Percentiles rank a stretch among this genome's conserved stretches.
Conservation (phyloP, 805 yeast species). For the Saccharomycopsis sp. region DNA sequence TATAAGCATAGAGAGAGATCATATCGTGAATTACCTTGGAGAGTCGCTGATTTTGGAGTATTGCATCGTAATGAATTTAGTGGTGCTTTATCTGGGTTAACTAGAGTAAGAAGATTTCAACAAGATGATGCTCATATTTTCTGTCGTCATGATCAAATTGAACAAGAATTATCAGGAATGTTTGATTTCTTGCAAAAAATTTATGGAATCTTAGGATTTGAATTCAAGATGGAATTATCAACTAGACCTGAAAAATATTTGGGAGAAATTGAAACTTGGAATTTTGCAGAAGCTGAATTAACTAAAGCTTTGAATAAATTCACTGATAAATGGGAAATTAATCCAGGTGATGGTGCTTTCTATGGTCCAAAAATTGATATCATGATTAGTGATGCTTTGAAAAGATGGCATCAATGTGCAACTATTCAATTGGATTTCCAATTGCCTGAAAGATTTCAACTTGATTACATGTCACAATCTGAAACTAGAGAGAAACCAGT, state of each 20-base stretch:
- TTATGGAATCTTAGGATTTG: conserved; percentile 90
- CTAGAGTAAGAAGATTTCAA: conserved; percentile 98
- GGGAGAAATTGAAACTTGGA: conserved; percentile 93
- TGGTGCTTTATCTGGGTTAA: conserved; percentile 90
- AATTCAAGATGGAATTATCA: conserved; percentile 93
- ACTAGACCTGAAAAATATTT: conserved; percentile 96
- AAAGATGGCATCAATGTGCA: conserved; percentile 98
- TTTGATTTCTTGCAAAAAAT: conserved; percentile 80
- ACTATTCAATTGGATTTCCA: conserved; percentile 99
- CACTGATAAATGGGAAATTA: conserved; percentile 90
- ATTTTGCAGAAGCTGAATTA: conserved; percentile 79
- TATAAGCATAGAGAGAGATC: conserved; percentile 91
- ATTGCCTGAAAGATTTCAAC: conserved; percentile 87
- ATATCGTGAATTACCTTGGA: conserved; percentile 95
- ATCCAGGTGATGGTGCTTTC: conserved; percentile 97
- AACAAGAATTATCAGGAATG: conserved; percentile 70
- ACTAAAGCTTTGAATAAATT: conserved; percentile 76
- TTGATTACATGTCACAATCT: conserved; percentile 74
- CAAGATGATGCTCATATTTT: conserved; percentile 99
- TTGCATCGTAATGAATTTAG: conserved; percentile 94
- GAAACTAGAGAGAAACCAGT: conserved; percentile 67
- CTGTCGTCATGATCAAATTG: conserved; percentile 90
- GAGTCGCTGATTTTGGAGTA: conserved; percentile 97
- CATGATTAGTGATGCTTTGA: conserved; percentile 87
- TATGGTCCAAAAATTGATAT: conserved; percentile 96